Conservation (phyloP, 2,329 filamentous ascomycete species). For the Pyricularia sp. region DNA sequence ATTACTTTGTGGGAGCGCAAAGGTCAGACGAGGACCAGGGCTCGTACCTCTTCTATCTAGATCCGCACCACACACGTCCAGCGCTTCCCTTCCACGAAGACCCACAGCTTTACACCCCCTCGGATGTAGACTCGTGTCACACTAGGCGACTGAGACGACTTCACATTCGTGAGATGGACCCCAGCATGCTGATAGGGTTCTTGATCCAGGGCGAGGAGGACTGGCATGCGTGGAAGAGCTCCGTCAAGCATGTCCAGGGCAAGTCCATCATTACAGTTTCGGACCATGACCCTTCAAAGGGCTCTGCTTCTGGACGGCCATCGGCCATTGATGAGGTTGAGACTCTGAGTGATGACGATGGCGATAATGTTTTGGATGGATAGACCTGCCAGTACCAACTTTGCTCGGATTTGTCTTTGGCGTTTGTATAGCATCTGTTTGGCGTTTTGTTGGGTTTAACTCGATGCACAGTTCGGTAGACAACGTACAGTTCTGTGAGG, state of each 20-base stretch:
- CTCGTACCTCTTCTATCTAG: conserved; percentile 80
- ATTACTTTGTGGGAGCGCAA: conserved; percentile 46
- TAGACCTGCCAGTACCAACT: neutral
- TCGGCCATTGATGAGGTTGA: conserved; percentile 84
- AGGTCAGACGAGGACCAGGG: conserved; percentile 29
- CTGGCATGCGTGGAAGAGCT: conserved; percentile 69
- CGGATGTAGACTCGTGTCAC: conserved; percentile 75
- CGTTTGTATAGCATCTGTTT: neutral
- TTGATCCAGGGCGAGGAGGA: conserved; percentile 72
- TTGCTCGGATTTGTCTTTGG: neutral
- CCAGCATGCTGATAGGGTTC: conserved; percentile 94
- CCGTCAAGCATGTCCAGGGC: conserved; percentile 61
- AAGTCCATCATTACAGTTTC: conserved; percentile 81
- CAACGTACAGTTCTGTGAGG: neutral
- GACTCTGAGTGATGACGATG: conserved; percentile 61
- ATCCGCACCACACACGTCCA: conserved; percentile 77
- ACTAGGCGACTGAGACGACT: conserved; percentile 72
- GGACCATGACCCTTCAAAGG: conserved; percentile 50
- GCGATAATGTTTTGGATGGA: conserved; percentile 23
- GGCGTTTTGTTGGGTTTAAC: neutral
- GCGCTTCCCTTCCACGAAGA: conserved; percentile 53
- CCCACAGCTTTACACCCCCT: conserved; percentile 45
- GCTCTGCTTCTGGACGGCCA: conserved; percentile 44
- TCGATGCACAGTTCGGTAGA: neutral
- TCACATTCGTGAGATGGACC: conserved; percentile 86